Evolutionary conservation across 768 basidiomycete species (phyloP).

Genomic region (Hypsizygus marmoreus): DNA sequence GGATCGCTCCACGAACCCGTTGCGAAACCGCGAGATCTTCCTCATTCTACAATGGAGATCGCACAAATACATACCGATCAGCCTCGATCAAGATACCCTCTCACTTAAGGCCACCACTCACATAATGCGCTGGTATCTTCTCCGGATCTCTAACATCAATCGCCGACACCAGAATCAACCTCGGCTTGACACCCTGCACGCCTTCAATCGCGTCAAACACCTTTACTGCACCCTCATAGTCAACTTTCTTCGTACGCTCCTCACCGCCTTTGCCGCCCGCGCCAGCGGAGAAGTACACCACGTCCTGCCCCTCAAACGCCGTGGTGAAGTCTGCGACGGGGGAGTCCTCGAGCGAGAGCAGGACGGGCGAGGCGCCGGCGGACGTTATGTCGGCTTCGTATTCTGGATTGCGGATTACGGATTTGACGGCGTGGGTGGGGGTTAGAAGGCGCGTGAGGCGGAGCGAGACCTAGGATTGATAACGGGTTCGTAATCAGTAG

Average conservation of each 20-base stretch:
- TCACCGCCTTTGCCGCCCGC: conserved; percentile 61
- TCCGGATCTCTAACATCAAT: conserved; percentile 56
- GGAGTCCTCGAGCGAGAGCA: conserved; percentile 60
- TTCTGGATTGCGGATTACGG: conserved; percentile 52
- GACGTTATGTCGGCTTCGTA: conserved; percentile 50
- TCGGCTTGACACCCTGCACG: conserved; percentile 46
- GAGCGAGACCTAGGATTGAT: conserved; percentile 45
- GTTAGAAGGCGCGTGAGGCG: conserved; percentile 54
- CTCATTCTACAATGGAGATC: conserved; percentile 39
- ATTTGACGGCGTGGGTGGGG: conserved; percentile 46
- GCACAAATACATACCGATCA: too few relatives aligned
- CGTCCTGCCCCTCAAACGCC: conserved; percentile 43
- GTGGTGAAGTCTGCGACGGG: conserved; percentile 45
- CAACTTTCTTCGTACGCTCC: conserved; percentile 56
- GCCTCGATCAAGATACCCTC: background rate
- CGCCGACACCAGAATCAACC: conserved; percentile 60
- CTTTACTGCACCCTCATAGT: conserved; percentile 67
- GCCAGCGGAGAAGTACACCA: conserved; percentile 51
- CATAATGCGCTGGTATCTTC: conserved; percentile 53
- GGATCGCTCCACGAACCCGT: conserved; percentile 44
- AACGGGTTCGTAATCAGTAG: background rate
- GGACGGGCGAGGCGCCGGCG: conserved; percentile 43
- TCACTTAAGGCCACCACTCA: conserved; percentile 27
- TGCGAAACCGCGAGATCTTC: conserved; percentile 46
- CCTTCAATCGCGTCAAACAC: conserved; percentile 68